Evolutionary conservation across 208 protist genomes (phyloP), one percentile per base, ranked within the genome.

Genomic region (Wallacemonas collosoma): DNA sequence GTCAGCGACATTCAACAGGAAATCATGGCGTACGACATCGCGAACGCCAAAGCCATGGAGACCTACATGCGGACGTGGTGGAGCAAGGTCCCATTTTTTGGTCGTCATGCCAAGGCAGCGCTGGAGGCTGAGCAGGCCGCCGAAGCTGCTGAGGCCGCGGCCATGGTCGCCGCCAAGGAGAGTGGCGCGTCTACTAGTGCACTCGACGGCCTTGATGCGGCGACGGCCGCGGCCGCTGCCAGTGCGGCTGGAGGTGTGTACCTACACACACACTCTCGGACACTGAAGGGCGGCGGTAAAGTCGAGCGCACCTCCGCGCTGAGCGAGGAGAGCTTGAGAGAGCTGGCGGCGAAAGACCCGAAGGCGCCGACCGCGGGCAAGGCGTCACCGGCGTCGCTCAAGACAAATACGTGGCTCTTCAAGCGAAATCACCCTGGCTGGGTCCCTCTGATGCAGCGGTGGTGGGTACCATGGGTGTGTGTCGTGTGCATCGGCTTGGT

Each of bases 381-480:
- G 11, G 40, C 38, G 1, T 9, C 36, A 17, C 43, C 74, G 38
- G 57, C 56, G 36, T 5, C 38, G 54, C 54, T 15, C 6, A 80
- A 72, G 71, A 56, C 82, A 67, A 94, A 92, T 75, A 79, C 79
- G 73, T 94, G 89, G 87, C 79, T 94, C 9, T 94, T 94, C 75
- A 90, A 90, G 63, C 81, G 76, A 1, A 74, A 83, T 41, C 85
- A 91, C 54, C 87, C 87, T 8, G 81, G 81, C 57, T 93, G 90
- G 86, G 83, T 91, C 17, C 90, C 90, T 44, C 68, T 95, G 63
- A 89, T 95, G 76, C 90, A 95, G 74, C 90, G 90, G 1, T 89
- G 87, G 83, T 95, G 90, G 87, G 84, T 95, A 67, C 90, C 90
- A 17, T 93, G 74, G 79, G 56, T 85, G 17, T 95, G 90, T 69